Percentiles rank a stretch among this genome's conserved stretches.
These are phyloP conservation scores for Gomphus bonarii DNA, from an alignment of 1,284 basidiomycete species.

Conservation along the genomic window DNA sequence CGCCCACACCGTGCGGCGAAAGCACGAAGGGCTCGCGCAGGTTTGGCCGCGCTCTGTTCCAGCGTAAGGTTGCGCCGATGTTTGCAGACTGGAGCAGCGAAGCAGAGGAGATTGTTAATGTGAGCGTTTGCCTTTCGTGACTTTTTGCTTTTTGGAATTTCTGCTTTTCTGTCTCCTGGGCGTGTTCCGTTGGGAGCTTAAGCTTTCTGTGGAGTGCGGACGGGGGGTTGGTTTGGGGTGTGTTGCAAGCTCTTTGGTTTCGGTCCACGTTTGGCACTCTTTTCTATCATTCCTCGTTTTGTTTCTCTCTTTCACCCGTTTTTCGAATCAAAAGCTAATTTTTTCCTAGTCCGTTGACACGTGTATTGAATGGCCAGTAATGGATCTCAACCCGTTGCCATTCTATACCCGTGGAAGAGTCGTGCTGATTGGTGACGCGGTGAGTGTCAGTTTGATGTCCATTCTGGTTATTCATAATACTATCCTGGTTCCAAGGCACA, in stretches of 20 bases:
- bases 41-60: background rate
- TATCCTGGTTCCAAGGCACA: slow-evolving; percentile 29
- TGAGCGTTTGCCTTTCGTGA: slow-evolving; percentile 4
- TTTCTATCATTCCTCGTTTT: no score
- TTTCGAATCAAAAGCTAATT: background rate
- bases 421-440: slow-evolving; percentile 42
- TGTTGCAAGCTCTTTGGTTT: no score
- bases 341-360: slow-evolving; percentile 12
- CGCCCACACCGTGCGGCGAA: background rate
- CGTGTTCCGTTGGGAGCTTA: no score
- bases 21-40: background rate
- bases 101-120: slow-evolving; percentile 22
- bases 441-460: slow-evolving; percentile 13
- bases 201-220: no score
- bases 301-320: no score
- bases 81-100: slow-evolving; percentile 18
- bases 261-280: no score
- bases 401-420: slow-evolving; percentile 30
- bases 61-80: background rate
- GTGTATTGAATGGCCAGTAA: slow-evolving; percentile 24
- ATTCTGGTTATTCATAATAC: no score
- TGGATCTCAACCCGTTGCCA: slow-evolving; percentile 27
- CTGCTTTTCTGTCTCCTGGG: background rate
- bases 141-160: slow-evolving; percentile 27
- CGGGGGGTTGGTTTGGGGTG: no score